These are phyloP conservation scores for Phytopythium aichiense DNA, from an alignment of 352 stramenopile species.

Conservation along the genomic window DNA sequence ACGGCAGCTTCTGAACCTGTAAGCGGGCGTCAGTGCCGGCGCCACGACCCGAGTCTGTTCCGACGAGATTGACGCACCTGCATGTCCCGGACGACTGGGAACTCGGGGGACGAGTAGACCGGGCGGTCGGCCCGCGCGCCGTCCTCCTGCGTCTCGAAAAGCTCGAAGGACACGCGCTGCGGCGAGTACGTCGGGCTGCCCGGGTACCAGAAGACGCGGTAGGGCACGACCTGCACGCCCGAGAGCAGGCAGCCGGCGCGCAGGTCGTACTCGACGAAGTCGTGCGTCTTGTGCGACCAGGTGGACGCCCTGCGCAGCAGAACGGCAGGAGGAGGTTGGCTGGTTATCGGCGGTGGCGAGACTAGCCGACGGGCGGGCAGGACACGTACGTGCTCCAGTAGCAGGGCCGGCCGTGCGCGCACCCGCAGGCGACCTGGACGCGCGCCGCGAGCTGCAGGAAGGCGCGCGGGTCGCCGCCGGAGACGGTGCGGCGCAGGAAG, in stretches of 20 bases:
- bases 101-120: slow-evolving; percentile 54
- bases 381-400: slow-evolving; percentile 83
- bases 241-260: slow-evolving; percentile 36
- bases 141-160: slow-evolving; percentile 39
- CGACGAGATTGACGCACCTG: slow-evolving; percentile 15
- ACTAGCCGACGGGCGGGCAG: no score
- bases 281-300: slow-evolving; percentile 27
- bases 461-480: slow-evolving; percentile 19
- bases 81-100: slow-evolving; percentile 57
- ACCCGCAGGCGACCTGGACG: slow-evolving; percentile 65
- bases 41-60: no score
- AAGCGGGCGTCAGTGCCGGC: no score
- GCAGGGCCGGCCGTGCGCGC: slow-evolving; percentile 50
- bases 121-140: slow-evolving; percentile 9
- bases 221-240: slow-evolving; percentile 56
- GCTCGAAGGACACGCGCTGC: slow-evolving; percentile 45
- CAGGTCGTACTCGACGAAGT: slow-evolving; percentile 70
- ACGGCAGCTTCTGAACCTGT: slow-evolving; percentile 52
- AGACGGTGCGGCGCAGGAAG: slow-evolving; percentile 14
- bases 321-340: no score
- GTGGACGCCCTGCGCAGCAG: slow-evolving; percentile 27
- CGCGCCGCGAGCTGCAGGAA: slow-evolving; percentile 39
- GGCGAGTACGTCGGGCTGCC: slow-evolving; percentile 67
- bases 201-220: slow-evolving; percentile 76
- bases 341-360: no score